Evolutionary conservation across 257 asterid genomes (phyloP), one percentile per base, ranked within the genome.

Genomic region (Solanum peruvianum): DNA sequence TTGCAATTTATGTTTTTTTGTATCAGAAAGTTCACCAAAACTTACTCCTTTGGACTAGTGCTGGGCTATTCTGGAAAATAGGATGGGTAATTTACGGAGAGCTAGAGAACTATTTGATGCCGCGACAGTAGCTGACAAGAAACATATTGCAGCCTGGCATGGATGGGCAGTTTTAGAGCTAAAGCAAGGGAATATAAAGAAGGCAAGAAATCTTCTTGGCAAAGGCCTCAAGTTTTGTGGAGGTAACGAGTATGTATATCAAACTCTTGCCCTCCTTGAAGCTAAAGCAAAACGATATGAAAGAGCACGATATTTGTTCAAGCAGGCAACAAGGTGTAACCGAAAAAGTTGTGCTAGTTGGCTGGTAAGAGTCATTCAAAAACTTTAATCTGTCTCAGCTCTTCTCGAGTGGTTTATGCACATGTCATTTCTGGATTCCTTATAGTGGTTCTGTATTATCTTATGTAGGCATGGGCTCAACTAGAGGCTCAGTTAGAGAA

Each of bases 131-230:
- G 99, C 99, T 44, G 99, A 97, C 86, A 95, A 93, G 93, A 92
- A 71, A 89, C 99, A 95, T 91, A 89, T 93, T 66, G 99, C 99
- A 37, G 99, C 98, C 16, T 97, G 99, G 99, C 99, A 97, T 35
- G 99, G 99, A 88, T 97, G 99, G 99, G 99, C 98, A 42, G 96
- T 95, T 11, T 86, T 97, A 93, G 99, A 97, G 80, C 90, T 95
- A 89, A 93, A 94, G 86, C 98, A 94, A 12, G 99, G 99, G 42
- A 95, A 97, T 86, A 86, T 94, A 29, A 91, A 92, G 81, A 97
- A 97, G 87, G 99, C 99, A 13, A 93, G 98, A 58, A 87, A 90
- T 88, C 99, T 97, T 87, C 96, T 97, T n/a, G 98, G 98, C 3
- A 97, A 93, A 87, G 98, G 96, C 56, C 94, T 97, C 83, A 95